Percentiles rank a stretch among this genome's conserved stretches.
These are phyloP conservation scores for Talaromyces atroroseus DNA, from an alignment of 2,329 filamentous ascomycete species.

Conservation along the genomic window DNA sequence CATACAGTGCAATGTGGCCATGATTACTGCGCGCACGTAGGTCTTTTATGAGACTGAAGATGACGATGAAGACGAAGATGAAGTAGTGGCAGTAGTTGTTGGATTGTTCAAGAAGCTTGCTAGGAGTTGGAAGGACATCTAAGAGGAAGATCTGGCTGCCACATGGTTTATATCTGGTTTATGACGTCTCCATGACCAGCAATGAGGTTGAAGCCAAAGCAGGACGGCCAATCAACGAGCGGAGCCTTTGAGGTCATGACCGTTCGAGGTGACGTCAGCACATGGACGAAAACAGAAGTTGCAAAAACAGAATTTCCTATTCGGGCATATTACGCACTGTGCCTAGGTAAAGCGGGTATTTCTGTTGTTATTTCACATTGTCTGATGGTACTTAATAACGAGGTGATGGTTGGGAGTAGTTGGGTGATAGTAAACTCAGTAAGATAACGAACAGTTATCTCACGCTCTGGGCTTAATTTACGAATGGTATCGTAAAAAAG, in stretches of 20 bases:
- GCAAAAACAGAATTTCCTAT: not conserved
- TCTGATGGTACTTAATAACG: too few species aligned
- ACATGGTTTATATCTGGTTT: conserved; percentile 8
- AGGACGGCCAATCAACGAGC: not conserved
- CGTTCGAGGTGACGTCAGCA: conserved; percentile 4
- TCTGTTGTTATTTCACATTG: too few species aligned
- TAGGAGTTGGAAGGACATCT: not conserved
- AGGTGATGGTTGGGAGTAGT: too few species aligned
- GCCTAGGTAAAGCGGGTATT: too few species aligned
- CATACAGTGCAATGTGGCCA: conserved; percentile 14
- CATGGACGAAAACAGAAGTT: conserved; percentile 5
- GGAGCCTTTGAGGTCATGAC: conserved; percentile 8
- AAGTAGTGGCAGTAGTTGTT: too few species aligned
- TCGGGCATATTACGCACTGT: too few species aligned
- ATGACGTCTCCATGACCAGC: conserved; percentile 15
- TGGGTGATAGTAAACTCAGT: too few species aligned
- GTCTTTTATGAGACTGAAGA: not conserved
- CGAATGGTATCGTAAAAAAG: not conserved
- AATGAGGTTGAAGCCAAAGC: not conserved
- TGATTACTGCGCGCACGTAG: not conserved
- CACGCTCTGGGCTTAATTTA: not conserved
- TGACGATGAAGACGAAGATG: too few species aligned
- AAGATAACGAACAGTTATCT: too few species aligned
- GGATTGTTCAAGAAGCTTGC: not conserved
- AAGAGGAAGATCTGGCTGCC: not conserved